phyloP scores from a whole-genome alignment of 768 basidiomycete species.

The Peribolospora kevripleyi region DNA sequence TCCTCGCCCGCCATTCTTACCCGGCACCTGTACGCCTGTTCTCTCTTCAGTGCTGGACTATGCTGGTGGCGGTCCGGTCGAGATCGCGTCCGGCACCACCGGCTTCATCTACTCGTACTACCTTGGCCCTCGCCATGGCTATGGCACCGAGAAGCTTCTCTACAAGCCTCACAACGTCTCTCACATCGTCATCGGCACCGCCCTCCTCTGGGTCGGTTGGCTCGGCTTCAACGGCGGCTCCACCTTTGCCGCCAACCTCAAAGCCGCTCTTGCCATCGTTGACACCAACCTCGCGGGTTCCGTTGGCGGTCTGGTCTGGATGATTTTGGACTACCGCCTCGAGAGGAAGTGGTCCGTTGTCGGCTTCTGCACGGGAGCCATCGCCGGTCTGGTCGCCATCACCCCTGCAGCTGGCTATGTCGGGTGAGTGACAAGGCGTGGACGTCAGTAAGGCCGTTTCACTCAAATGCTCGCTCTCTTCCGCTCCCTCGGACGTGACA shows the following conservation, averaged over 20 bases:
- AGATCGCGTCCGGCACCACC: conserved; percentile 79
- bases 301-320: conserved; percentile 75
- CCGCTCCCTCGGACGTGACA: conserved; percentile 3
- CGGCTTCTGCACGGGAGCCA: conserved; percentile 87
- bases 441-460: conserved; percentile 12
- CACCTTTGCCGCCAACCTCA: conserved; percentile 65
- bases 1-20: neutral
- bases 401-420: conserved; percentile 29
- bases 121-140: conserved; percentile 73
- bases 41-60: conserved; percentile 36
- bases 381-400: conserved; percentile 70
- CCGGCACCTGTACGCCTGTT: neutral
- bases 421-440: conserved; percentile 3
- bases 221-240: conserved; percentile 82
- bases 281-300: conserved; percentile 79
- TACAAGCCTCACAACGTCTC: conserved; percentile 89
- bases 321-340: conserved; percentile 70
- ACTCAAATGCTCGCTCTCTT: neutral
- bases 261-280: conserved; percentile 68
- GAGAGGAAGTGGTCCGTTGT: conserved; percentile 84
- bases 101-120: conserved; percentile 68
- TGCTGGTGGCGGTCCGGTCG: conserved; percentile 87
- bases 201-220: conserved; percentile 68
- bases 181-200: conserved; percentile 79
- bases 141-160: conserved; percentile 66